Conservation (phyloP, 768 basidiomycete genomes). For the Lactarius quietus region DNA sequence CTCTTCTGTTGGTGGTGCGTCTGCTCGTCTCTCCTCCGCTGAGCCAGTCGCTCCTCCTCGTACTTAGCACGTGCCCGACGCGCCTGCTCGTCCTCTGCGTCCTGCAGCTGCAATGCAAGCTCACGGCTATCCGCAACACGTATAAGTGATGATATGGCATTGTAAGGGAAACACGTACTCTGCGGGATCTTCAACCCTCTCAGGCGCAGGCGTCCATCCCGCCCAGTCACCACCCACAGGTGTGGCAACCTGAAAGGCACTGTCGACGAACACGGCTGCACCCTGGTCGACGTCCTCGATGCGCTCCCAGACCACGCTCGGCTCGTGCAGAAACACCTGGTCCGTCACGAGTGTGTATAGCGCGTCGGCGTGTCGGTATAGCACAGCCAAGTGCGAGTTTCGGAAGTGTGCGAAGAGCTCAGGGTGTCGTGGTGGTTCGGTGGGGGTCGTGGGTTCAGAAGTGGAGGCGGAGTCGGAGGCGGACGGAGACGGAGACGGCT, state of each 20-base stretch:
- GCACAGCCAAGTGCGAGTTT: slow-evolving; percentile 83
- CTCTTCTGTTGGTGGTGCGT: slow-evolving; percentile 10
- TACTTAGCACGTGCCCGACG: slow-evolving; percentile 36
- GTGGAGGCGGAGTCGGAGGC: neutral
- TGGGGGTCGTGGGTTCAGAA: neutral
- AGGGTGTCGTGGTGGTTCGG: slow-evolving; percentile 35
- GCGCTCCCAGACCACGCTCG: slow-evolving; percentile 85
- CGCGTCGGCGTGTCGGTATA: slow-evolving; percentile 58
- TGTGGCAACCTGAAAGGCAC: slow-evolving; percentile 55
- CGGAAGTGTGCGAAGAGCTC: slow-evolving; percentile 83
- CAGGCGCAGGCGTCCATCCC: slow-evolving; percentile 61
- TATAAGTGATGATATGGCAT: neutral
- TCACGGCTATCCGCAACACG: slow-evolving; percentile 43
- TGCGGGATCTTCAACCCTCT: slow-evolving; percentile 43
- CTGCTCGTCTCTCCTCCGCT: slow-evolving; percentile 25
- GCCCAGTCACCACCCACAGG: slow-evolving; percentile 82
- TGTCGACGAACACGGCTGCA: slow-evolving; percentile 74
- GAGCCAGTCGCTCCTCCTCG: slow-evolving; percentile 35
- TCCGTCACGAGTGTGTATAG: slow-evolving; percentile 87
- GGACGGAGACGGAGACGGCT: neutral
- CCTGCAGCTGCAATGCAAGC: slow-evolving; percentile 74
- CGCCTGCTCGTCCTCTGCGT: slow-evolving; percentile 63
- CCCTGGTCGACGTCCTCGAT: slow-evolving; percentile 85
- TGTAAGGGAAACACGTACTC: slow-evolving; percentile 49
- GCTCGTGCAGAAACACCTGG: slow-evolving; percentile 71